Conservation (phyloP, 805 yeast genomes). For the Saccharomycopsis sp. region DNA sequence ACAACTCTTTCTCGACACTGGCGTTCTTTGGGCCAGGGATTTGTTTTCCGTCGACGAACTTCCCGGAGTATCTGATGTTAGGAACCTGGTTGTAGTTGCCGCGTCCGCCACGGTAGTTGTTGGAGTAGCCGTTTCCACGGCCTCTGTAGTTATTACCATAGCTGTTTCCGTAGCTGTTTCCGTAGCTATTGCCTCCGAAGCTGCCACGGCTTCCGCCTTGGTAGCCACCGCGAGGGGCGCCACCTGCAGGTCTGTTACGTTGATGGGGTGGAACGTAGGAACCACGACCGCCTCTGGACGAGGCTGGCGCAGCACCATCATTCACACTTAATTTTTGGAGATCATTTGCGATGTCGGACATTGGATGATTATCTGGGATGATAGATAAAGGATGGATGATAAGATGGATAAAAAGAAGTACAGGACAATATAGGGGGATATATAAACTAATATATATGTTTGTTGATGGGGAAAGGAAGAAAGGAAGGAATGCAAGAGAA, state of each 20-base stretch:
- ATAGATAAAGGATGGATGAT: neutral
- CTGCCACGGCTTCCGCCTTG: conserved; percentile 22
- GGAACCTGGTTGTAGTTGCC: conserved; percentile 30
- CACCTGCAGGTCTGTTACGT: conserved; percentile 28
- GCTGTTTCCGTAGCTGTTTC: conserved; percentile 25
- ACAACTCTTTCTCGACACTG: conserved; percentile 68
- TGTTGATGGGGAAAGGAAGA: no score
- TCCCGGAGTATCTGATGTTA: conserved; percentile 49
- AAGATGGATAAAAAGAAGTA: neutral
- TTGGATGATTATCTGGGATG: conserved; percentile 28
- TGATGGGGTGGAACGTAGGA: conserved; percentile 55
- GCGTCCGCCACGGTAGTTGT: conserved; percentile 29
- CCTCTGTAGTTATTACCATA: conserved; percentile 29
- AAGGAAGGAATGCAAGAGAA: no score
- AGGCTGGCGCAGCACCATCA: conserved; percentile 27
- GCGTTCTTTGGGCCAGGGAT: conserved; percentile 71
- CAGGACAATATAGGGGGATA: neutral
- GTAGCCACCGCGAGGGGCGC: conserved; percentile 22
- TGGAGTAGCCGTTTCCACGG: conserved; percentile 26
- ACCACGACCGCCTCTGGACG: conserved; percentile 22
- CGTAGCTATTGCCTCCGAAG: conserved; percentile 25
- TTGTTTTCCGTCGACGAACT: conserved; percentile 83
- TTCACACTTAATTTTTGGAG: conserved; percentile 50
- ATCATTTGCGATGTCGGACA: conserved; percentile 54
- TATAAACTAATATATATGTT: no score